Evolutionary conservation across 148 eudicot genomes (phyloP).

Genomic region (Heliosperma pusillum): DNA sequence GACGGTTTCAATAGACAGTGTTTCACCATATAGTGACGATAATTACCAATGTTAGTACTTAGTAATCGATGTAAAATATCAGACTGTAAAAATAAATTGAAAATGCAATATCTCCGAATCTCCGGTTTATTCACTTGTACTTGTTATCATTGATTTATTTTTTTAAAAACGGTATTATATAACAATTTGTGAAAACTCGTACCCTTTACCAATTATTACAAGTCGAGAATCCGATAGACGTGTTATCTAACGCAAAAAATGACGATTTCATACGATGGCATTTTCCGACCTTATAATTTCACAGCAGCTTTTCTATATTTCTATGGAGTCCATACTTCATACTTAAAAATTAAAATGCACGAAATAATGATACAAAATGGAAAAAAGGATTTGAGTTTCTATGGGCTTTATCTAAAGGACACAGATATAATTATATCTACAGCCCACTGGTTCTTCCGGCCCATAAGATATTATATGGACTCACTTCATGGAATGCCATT

Average conservation of each 20-base stretch:
- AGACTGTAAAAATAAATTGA: too few species aligned
- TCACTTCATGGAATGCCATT: slow-evolving; percentile 46
- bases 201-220: neutral
- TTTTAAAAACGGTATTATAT: neutral
- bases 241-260: neutral
- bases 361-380: slow-evolving; percentile 30
- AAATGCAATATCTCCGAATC: too few species aligned
- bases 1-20: too few species aligned
- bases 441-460: slow-evolving; percentile 61
- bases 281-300: neutral
- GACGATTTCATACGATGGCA: neutral
- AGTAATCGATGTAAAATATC: too few species aligned
- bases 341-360: slow-evolving; percentile 38
- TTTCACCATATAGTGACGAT: too few species aligned
- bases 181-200: neutral
- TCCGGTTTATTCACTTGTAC: too few species aligned
- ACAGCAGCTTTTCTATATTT: neutral
- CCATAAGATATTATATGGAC: slow-evolving; percentile 42
- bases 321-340: neutral
- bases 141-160: too few species aligned
- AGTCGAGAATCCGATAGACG: neutral
- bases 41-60: too few species aligned
- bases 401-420: slow-evolving; percentile 54
- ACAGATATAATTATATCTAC: slow-evolving; percentile 47
- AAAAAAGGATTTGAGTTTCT: slow-evolving; percentile 36